Conservation (phyloP, 73 alveolate genomes). For the Tetrahymena borealis region DNA sequence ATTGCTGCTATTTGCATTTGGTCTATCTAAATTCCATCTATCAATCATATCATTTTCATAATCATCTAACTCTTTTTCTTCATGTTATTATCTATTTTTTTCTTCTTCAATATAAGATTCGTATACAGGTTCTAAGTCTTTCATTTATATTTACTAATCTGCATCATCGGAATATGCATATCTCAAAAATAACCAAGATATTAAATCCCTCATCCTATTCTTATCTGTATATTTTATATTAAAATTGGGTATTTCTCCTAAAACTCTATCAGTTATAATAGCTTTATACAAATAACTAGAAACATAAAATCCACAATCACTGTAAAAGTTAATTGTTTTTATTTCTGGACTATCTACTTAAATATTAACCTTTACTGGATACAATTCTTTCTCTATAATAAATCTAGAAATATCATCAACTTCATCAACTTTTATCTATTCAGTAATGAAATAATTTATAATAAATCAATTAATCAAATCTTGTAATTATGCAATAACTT, state of each 20-base stretch:
- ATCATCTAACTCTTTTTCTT: not conserved
- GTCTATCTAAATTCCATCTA: not conserved
- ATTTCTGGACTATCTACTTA: not conserved
- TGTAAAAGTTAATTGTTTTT: not conserved
- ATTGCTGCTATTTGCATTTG: not conserved
- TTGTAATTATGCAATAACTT: too few relatives aligned
- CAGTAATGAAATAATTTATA: not conserved
- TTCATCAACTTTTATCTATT: not conserved
- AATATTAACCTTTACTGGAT: not conserved
- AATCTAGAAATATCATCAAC: not conserved
- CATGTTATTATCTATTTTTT: not conserved
- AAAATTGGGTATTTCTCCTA: not conserved
- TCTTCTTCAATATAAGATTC: not conserved
- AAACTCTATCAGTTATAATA: not conserved
- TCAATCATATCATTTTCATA: not conserved
- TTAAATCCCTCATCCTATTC: not conserved
- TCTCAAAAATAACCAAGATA: not conserved
- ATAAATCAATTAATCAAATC: too few relatives aligned
- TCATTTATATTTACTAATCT: not conserved
- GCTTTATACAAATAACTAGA: not conserved
- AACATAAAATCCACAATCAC: not conserved
- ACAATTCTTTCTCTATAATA: not conserved
- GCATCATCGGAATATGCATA: not conserved
- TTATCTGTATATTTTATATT: not conserved
- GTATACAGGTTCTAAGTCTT: not conserved